Percentiles rank a stretch among this genome's conserved stretches.
These are phyloP conservation scores for Bertia moriformis DNA, from an alignment of 2,329 filamentous ascomycete genomes.

Conservation along the genomic window DNA sequence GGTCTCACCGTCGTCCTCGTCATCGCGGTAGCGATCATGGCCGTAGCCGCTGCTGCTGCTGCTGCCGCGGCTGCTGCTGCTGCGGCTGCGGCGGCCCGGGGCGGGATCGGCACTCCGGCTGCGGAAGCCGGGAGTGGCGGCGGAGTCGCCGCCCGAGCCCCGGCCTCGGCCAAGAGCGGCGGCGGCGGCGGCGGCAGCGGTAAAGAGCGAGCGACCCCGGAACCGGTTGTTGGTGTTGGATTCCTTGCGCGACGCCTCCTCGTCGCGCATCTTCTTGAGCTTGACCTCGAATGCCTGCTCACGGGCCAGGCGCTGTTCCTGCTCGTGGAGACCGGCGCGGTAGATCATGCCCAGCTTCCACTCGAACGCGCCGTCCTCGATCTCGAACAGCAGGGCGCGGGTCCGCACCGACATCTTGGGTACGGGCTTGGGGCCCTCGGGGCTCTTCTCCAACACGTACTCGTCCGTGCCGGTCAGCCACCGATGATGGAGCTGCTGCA, in stretches of 20 bases:
- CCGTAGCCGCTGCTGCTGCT: slow-evolving; percentile 12
- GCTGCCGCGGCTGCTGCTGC: too few relatives aligned
- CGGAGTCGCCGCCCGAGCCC: slow-evolving; percentile 16
- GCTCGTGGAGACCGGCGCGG: slow-evolving; percentile 72
- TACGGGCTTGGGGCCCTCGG: slow-evolving; percentile 72
- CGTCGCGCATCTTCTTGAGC: slow-evolving; percentile 66
- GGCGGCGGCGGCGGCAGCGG: slow-evolving; percentile 13
- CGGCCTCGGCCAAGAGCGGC: slow-evolving; percentile 22
- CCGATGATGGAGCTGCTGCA: slow-evolving; percentile 80
- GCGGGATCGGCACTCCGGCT: slow-evolving; percentile 41
- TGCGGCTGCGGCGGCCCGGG: slow-evolving; percentile 16
- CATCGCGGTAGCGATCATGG: slow-evolving; percentile 12
- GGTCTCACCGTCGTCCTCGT: neutral
- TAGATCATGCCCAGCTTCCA: slow-evolving; percentile 96
- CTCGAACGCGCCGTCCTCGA: slow-evolving; percentile 93
- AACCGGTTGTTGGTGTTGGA: slow-evolving; percentile 32
- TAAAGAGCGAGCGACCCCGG: slow-evolving; percentile 33
- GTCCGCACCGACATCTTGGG: slow-evolving; percentile 74
- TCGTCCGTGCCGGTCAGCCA: slow-evolving; percentile 80
- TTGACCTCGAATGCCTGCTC: slow-evolving; percentile 85
- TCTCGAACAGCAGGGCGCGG: slow-evolving; percentile 72
- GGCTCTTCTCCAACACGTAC: slow-evolving; percentile 72
- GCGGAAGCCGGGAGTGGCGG: slow-evolving; percentile 23
- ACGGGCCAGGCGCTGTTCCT: slow-evolving; percentile 74
- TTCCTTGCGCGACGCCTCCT: slow-evolving; percentile 42